phyloP scores from a whole-genome alignment of 352 stramenopile species.

The Phytophthora sp. region DNA sequence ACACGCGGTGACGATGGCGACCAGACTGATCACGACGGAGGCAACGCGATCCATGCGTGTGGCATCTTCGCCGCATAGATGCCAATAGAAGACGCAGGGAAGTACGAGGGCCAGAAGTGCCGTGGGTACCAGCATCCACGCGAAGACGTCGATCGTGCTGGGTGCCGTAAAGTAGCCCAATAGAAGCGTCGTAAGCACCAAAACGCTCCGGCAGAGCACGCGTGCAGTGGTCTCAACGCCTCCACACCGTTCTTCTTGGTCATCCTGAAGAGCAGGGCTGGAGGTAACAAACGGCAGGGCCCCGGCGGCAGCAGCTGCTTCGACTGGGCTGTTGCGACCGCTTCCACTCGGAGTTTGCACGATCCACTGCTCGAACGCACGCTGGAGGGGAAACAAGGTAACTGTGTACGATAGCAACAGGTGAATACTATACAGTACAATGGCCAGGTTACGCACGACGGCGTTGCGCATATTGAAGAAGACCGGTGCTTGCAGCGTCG shows the following conservation, averaged over 20 bases:
- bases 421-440: constrained; percentile 81
- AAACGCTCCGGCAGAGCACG: constrained; percentile 53
- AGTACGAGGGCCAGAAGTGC: constrained; percentile 67
- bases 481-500: constrained; percentile 73
- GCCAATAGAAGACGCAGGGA: constrained; percentile 75
- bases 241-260: constrained; percentile 28
- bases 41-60: constrained; percentile 48
- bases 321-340: constrained; percentile 23
- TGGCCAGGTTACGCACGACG: constrained; percentile 71
- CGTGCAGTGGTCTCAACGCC: constrained; percentile 45
- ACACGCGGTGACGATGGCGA: constrained; percentile 56
- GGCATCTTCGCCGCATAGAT: constrained; percentile 69
- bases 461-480: constrained; percentile 88
- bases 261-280: constrained; percentile 1
- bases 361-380: constrained; percentile 65
- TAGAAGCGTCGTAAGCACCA: constrained; percentile 57
- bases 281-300: constrained; percentile 32
- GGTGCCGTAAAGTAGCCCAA: constrained; percentile 62
- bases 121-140: constrained; percentile 66
- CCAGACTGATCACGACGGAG: constrained; percentile 45
- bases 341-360: constrained; percentile 33
- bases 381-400: constrained; percentile 73
- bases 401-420: constrained; percentile 75
- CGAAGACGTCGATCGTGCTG: constrained; percentile 67
- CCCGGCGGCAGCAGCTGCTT: constrained; percentile 28